Conservation (phyloP, 1,284 basidiomycete genomes). For the Thelephora terrestris region DNA sequence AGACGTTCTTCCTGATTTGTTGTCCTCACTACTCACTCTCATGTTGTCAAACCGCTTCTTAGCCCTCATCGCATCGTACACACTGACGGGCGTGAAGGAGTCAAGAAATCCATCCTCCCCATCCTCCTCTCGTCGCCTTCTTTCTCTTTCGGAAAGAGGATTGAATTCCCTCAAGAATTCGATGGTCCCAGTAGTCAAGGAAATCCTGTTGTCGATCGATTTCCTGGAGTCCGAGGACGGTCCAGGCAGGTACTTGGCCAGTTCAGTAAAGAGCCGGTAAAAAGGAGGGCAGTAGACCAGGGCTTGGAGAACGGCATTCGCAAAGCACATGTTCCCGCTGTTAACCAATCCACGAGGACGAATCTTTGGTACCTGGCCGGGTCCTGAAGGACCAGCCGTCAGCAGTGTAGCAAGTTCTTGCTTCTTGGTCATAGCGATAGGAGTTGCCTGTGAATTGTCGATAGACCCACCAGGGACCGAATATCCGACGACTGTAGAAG, state of each 20-base stretch:
- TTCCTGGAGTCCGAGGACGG: conserved; percentile 19
- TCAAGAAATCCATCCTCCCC: conserved; percentile 38
- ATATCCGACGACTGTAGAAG: conserved; percentile 57
- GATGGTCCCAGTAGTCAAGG: conserved; percentile 78
- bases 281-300: conserved; percentile 87
- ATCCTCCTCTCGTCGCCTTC: conserved; percentile 29
- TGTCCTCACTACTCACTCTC: conserved; percentile 45
- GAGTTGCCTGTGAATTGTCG: conserved; percentile 16
- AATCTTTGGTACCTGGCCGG: conserved; percentile 29
- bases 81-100: conserved; percentile 79
- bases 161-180: conserved; percentile 77
- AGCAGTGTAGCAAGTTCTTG: conserved; percentile 46
- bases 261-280: conserved; percentile 66
- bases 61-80: conserved; percentile 95
- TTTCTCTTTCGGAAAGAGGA: conserved; percentile 26
- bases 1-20: not conserved
- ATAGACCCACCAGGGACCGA: conserved; percentile 35
- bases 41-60: conserved; percentile 93
- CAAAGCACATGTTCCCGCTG: conserved; percentile 96
- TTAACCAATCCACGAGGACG: conserved; percentile 85
- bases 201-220: conserved; percentile 44
- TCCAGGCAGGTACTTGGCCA: conserved; percentile 43
- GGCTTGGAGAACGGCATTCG: conserved; percentile 89
- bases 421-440: conserved; percentile 33
- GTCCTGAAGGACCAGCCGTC: conserved; percentile 31